phyloP scores from a whole-genome alignment of 2,329 filamentous ascomycete species.

The Pseudocercospora cruenta region DNA sequence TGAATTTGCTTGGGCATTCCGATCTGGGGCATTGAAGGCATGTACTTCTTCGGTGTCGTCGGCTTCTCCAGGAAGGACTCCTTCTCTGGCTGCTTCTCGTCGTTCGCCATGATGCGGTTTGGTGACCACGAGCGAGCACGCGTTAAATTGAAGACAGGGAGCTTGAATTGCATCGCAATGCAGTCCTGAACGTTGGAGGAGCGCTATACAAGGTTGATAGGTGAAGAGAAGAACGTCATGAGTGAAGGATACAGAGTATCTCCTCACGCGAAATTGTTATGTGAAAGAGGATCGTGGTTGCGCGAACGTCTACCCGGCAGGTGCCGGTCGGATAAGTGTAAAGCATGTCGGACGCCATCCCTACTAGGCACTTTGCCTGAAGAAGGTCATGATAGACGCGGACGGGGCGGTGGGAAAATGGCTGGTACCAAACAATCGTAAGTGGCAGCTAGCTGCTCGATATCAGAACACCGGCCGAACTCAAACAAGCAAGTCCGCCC shows the following conservation, averaged over 20 bases:
- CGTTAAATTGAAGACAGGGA: conserved; percentile 20
- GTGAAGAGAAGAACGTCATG: conserved; percentile 12
- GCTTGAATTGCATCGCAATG: conserved; percentile 8
- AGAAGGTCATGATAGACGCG: conserved; percentile 10
- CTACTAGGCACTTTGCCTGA: conserved; percentile 15
- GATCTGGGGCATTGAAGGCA: conserved; percentile 28
- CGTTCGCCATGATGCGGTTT: conserved; percentile 13
- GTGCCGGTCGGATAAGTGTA: conserved; percentile 19
- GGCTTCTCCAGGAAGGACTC: conserved; percentile 6
- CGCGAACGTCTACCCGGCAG: conserved; percentile 20
- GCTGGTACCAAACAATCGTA: background rate
- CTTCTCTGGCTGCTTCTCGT: conserved; percentile 17
- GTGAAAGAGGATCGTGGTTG: conserved; percentile 15
- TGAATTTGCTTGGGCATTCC: conserved; percentile 54
- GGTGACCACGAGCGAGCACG: conserved; percentile 22
- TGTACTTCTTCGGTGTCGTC: conserved; percentile 24
- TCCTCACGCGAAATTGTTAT: conserved; percentile 12
- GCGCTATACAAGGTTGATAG: background rate
- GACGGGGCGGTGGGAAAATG: background rate
- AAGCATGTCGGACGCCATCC: conserved; percentile 22
- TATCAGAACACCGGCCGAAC: conserved; percentile 8
- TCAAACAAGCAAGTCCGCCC: conserved; percentile 5
- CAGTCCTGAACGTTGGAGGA: background rate
- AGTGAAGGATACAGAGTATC: background rate
- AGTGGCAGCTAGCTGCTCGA: background rate